Evolutionary conservation across 1,284 basidiomycete species (phyloP).

Genomic region (Austropuccinia psidii): DNA sequence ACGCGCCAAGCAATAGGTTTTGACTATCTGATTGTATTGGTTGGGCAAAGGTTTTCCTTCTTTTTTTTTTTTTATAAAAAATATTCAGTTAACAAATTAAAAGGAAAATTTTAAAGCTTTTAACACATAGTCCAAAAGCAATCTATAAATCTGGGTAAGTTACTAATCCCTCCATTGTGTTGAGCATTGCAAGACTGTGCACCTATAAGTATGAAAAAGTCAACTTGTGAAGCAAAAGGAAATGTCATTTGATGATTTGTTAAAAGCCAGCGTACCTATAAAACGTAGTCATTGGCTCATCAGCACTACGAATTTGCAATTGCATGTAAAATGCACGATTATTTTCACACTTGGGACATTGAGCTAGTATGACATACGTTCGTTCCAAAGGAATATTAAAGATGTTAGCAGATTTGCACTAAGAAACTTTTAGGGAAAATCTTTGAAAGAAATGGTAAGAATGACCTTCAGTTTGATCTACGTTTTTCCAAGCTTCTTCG

Average conservation of each 20-base stretch:
- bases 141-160: not conserved
- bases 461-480: constrained; percentile 73
- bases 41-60: too few relatives aligned
- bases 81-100: too few relatives aligned
- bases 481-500: constrained; percentile 89
- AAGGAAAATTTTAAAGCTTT: too few relatives aligned
- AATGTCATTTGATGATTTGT: not conserved
- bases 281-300: constrained; percentile 96
- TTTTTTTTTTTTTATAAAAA: too few relatives aligned
- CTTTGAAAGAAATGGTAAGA: not conserved
- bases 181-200: constrained; percentile 28
- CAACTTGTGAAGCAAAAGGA: too few relatives aligned
- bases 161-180: constrained; percentile 31
- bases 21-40: too few relatives aligned
- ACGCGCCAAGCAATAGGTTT: too few relatives aligned
- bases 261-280: constrained; percentile 49
- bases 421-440: not conserved
- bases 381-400: not conserved
- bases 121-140: too few relatives aligned
- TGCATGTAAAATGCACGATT: constrained; percentile 88
- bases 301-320: constrained; percentile 89
- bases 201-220: not conserved
- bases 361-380: constrained; percentile 52
- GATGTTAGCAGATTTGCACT: not conserved
- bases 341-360: constrained; percentile 85